phyloP scores from a whole-genome alignment of 2,329 filamentous ascomycete species.

The Trichoderma sp. region DNA sequence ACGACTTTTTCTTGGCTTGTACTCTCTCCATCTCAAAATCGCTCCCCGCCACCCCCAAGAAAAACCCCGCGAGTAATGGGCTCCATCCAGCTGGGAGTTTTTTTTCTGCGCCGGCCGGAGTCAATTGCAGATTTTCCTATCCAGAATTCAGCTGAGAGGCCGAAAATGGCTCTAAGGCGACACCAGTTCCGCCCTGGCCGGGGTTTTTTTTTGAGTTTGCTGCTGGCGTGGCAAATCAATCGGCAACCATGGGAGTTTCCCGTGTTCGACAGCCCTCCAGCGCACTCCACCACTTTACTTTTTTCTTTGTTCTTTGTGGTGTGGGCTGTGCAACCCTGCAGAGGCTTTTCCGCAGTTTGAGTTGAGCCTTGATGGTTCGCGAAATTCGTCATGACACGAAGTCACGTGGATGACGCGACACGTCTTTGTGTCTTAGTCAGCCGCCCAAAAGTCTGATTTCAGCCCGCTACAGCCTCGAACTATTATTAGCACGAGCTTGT shows the following conservation, averaged over 20 bases:
- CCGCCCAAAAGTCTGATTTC: neutral
- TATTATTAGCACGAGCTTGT: neutral
- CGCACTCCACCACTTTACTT: neutral
- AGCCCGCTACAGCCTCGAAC: neutral
- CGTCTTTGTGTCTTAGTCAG: constrained; percentile 7
- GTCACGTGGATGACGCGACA: constrained; percentile 34
- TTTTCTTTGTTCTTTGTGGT: neutral
- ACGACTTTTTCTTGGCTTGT: neutral
- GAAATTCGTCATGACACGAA: constrained; percentile 35
- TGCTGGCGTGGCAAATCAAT: neutral
- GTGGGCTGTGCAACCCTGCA: neutral
- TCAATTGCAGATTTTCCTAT: neutral
- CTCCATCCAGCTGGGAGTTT: neutral
- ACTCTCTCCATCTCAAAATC: neutral
- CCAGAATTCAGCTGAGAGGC: neutral
- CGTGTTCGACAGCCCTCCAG: neutral
- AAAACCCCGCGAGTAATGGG: constrained; percentile 17
- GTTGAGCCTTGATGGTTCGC: neutral
- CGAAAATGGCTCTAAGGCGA: neutral
- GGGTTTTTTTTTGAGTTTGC: neutral
- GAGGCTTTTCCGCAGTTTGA: neutral
- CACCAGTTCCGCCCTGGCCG: neutral
- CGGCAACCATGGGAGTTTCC: neutral
- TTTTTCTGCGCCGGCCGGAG: neutral
- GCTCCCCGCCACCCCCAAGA: neutral